Evolutionary conservation across 495 filamentous ascomycete species (phyloP), one percentile per base, ranked within the genome.

Genomic region (Aspergillus nanangensis): DNA sequence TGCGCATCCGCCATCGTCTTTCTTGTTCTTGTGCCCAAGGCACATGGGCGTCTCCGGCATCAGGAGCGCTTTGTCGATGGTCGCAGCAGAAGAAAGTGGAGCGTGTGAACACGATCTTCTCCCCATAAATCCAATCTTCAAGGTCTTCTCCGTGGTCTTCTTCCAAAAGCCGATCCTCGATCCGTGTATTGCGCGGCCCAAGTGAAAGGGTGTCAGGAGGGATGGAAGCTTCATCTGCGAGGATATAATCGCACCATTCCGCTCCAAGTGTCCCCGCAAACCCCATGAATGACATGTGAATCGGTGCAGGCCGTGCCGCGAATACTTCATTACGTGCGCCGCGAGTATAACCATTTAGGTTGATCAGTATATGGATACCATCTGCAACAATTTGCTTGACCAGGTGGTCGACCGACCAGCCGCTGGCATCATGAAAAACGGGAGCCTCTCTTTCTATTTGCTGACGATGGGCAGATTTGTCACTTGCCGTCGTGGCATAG

Each of bases 261-360:
- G 93, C 93, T 9, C 94, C 93, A 8, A 99, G 74, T 2, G 93
- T 96, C 5, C 93, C 93, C 1, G 93, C 93, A 65, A 99, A 97
- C 2, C 93, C 93, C 93, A 99, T 99, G 62, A 99, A 99, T 0
- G 93, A 96, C 93, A 99, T 99, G 53, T 97, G 93, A 39, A 99
- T 91, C 0, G 93, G 93, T 3, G 90, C 90, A 8, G 93, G 90
- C 20, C 93, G 81, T 10, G 94, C 93, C 25, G 93, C 93, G 64
- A 99, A 99, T 14, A 97, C 81, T 60, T 99, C 94, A 52, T 99
- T 99, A 31, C 90, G 82, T n/a, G 93, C 93, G 15, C 93, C 93
- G 24, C 93, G 79, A 4, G 93, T 99, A 66, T 97, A 99, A 21
- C 93, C 93, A 59, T 99, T 99, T 15, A 99, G 74, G 47, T 99